Percentiles rank a stretch among this genome's conserved stretches.
Evolutionary conservation across 176 grass and related monocot genomes (phyloP).

Genomic region (Poa annua): DNA sequence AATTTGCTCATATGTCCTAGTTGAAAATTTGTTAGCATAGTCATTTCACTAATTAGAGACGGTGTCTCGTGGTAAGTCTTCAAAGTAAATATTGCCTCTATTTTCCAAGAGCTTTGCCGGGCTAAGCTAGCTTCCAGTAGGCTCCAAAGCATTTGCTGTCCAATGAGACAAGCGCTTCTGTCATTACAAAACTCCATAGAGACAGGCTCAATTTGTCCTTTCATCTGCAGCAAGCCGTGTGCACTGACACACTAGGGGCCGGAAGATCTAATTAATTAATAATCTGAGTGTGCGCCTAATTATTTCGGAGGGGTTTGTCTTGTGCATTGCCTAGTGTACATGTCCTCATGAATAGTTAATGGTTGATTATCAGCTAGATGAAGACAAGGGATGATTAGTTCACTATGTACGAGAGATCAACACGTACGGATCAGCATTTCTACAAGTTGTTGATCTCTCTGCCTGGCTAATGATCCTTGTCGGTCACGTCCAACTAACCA

Average conservation of each 20-base stretch:
- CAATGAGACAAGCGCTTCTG: not conserved
- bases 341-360: not conserved
- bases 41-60: too few species aligned
- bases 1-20: too few species aligned
- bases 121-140: not conserved
- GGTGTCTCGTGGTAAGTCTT: too few species aligned
- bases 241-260: not conserved
- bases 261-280: not conserved
- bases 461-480: not conserved
- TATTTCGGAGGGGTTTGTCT: not conserved
- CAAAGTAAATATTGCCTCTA: too few species aligned
- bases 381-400: not conserved
- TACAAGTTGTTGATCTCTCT: not conserved
- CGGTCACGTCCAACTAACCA: not conserved
- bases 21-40: too few species aligned
- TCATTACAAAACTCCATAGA: constrained; percentile 32
- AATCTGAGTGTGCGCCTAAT: not conserved
- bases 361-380: not conserved
- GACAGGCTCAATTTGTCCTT: constrained; percentile 17
- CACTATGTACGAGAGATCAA: not conserved
- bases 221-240: not conserved
- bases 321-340: not conserved
- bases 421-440: not conserved
- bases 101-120: too few species aligned
- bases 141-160: constrained; percentile 33